Base-by-base conservation (phyloP, 768 basidiomycete species). In the Neoboletus magnificus region DNA sequence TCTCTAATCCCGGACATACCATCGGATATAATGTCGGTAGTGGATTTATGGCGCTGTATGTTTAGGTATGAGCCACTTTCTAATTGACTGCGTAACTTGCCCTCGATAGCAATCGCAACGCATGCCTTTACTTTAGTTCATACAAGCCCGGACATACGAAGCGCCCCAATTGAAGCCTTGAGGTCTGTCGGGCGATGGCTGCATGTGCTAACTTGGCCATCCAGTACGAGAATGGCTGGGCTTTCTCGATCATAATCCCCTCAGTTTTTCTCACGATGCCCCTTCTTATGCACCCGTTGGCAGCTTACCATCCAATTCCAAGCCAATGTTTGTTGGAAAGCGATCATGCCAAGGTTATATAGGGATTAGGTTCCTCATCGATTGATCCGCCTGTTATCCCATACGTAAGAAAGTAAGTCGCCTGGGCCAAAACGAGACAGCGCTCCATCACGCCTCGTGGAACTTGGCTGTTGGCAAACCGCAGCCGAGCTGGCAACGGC, bases 401-500 rank as follows among this genome's bases (percentile, higher is more conserved):
- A 50, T 35, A 61, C 40, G 48, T 54, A 55, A 54, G n/a, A n/a
- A n/a, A 4, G 42, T 5, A 50, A 22, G 56, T 23, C n/a, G 0
- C 16, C 18, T 40, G 22, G 18, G 0, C 45, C 18, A 22, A 43
- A 33, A 15, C 4, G 30, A 22, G 35, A 20, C 35, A 1, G 39
- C 45, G 25, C 49, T 51, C 50, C 50, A 20, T 11, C 37, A 37
- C 29, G 57, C 63, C 62, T 65, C 63, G 54, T 65, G 62, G 43
- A 42, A 0, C 20, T 44, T 58, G 56, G 55, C 48, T n/a, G 45
- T 64, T 64, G 62, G 62, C 52, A 63, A n/a, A 13, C 35, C 45
- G 41, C 53, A 53, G 57, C 46, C 13, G 36, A 33, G 30, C 20
- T 40, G 36, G 27, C 30, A 15, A 27, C 23, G 39, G 44, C 41